Evolutionary conservation across 495 filamentous ascomycete species (phyloP).

Genomic region (Aspergillus leporis): DNA sequence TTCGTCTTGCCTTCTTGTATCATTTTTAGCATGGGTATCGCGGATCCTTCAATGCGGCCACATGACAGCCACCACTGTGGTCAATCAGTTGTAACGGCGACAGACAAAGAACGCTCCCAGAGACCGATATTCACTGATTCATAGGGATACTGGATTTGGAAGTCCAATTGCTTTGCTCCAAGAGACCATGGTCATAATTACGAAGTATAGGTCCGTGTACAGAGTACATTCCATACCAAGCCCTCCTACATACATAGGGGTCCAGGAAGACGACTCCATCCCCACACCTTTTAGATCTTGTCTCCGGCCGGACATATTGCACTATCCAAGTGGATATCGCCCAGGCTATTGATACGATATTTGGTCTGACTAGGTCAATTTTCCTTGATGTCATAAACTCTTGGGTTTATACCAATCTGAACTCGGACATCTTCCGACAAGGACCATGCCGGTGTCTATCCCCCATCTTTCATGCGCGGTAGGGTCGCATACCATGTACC

Average conservation of each 20-base stretch:
- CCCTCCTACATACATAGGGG: neutral
- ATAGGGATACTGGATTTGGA: neutral
- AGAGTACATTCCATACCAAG: neutral
- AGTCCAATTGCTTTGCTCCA: neutral
- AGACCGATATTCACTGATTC: neutral
- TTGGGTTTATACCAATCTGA: neutral
- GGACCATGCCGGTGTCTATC: neutral
- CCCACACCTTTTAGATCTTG: neutral
- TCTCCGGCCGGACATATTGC: too few relatives aligned
- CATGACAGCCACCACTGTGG: slow-evolving; percentile 16
- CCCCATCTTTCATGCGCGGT: neutral
- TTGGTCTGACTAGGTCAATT: neutral
- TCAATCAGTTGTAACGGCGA: slow-evolving; percentile 9
- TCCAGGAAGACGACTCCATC: neutral
- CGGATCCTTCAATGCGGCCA: slow-evolving; percentile 24
- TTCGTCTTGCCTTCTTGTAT: neutral
- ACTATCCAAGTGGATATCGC: neutral
- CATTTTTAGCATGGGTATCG: slow-evolving; percentile 21
- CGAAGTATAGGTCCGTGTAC: neutral
- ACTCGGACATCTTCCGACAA: neutral
- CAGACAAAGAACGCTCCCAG: slow-evolving; percentile 7
- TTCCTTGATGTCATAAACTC: slow-evolving; percentile 11
- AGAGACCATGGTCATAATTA: neutral
- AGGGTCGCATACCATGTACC: neutral
- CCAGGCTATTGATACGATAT: neutral